These are phyloP conservation scores for Cenchrus purpureus DNA, from an alignment of 176 grass and related monocot species.

Conservation along the genomic window DNA sequence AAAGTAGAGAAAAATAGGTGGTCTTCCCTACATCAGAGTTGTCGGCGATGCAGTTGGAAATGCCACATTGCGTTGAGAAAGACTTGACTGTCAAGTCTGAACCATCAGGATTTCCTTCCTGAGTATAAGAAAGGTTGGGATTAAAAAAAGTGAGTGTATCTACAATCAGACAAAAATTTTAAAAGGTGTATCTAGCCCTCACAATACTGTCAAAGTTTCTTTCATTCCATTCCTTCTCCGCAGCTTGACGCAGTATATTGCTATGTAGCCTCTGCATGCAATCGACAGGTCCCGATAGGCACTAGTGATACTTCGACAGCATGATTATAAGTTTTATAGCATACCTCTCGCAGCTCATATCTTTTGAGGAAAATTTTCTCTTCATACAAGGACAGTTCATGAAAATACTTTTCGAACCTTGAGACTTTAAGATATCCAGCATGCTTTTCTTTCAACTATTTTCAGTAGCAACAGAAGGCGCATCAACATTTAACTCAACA, in stretches of 20 bases:
- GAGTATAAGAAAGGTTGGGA: not conserved
- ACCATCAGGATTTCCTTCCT: slow-evolving; percentile 27
- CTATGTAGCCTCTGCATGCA: slow-evolving; percentile 13
- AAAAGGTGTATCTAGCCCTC: not conserved
- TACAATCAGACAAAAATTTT: too few species aligned
- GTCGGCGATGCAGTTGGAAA: not conserved
- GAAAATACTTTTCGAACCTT: slow-evolving; percentile 51
- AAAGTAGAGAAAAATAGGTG: too few species aligned
- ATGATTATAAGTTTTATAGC: not conserved
- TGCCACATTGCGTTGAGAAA: not conserved
- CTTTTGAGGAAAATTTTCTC: slow-evolving; percentile 59
- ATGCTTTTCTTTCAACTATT: slow-evolving; percentile 52
- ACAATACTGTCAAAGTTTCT: slow-evolving; percentile 15
- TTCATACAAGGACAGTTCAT: slow-evolving; percentile 51
- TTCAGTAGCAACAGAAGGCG: not conserved
- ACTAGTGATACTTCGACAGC: not conserved
- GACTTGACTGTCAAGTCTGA: not conserved
- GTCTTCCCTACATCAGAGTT: slow-evolving; percentile 39
- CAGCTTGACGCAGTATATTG: slow-evolving; percentile 14
- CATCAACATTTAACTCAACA: not conserved
- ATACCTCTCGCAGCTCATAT: slow-evolving; percentile 42
- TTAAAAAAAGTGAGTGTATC: not conserved
- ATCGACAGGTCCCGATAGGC: not conserved
- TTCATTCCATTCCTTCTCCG: slow-evolving; percentile 22
- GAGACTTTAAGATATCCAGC: slow-evolving; percentile 47